A percentile compares a stretch with the other conserved stretches of the same genome.
Evolutionary conservation across 192 early-diverging fungal genomes (phyloP).

Genomic region (Phycomyces nitens): DNA sequence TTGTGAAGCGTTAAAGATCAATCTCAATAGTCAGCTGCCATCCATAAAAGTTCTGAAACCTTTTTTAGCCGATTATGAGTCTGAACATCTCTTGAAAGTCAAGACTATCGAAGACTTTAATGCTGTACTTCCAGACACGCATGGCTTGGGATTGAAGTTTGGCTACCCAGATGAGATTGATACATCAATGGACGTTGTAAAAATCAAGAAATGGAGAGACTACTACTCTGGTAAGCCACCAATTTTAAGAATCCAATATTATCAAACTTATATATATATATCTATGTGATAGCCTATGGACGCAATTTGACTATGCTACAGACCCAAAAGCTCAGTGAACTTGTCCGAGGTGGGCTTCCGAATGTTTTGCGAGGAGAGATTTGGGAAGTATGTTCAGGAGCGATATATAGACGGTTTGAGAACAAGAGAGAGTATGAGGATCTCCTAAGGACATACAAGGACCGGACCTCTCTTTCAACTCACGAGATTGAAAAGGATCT

Average conservation of each 20-base stretch:
- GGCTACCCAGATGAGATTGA: constrained; percentile 65
- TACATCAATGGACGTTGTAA: constrained; percentile 24
- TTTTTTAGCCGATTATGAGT: constrained; percentile 69
- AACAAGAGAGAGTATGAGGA: constrained; percentile 71
- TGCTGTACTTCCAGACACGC: constrained; percentile 37
- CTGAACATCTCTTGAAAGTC: constrained; percentile 62
- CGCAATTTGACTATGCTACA: constrained; percentile 78
- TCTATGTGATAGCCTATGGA: constrained; percentile 56
- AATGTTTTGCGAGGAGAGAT: constrained; percentile 80
- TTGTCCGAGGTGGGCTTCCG: constrained; percentile 81
- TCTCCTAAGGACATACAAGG: constrained; percentile 56
- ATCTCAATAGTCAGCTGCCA: constrained; percentile 64
- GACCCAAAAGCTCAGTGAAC: constrained; percentile 72
- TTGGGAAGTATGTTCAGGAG: constrained; percentile 84
- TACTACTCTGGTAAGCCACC: constrained; percentile 47
- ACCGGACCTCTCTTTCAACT: constrained; percentile 62
- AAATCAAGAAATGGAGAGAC: constrained; percentile 13
- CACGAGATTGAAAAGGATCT: constrained; percentile 94
- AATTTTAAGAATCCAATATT: too few species aligned
- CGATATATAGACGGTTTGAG: constrained; percentile 75
- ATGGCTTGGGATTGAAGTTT: constrained; percentile 67
- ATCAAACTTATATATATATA: too few species aligned
- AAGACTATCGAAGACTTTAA: constrained; percentile 45
- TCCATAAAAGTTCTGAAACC: constrained; percentile 76
- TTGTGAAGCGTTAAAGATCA: constrained; percentile 69